A percentile compares a stretch with the other conserved stretches of the same genome.
phyloP scores from a whole-genome alignment of 2,329 filamentous ascomycete species.

The Nemania abortiva region DNA sequence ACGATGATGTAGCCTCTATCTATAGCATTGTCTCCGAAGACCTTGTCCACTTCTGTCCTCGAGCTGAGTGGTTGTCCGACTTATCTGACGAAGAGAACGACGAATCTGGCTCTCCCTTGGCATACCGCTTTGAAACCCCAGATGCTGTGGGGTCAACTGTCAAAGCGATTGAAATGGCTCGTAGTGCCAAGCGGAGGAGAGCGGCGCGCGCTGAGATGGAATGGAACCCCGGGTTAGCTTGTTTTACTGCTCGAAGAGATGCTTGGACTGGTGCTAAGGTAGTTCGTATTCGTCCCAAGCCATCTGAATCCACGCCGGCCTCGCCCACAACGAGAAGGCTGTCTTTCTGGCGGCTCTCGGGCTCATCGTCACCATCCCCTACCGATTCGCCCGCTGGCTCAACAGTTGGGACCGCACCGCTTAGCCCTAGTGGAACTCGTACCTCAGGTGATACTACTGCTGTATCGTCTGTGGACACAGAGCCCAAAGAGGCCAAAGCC shows the following conservation, averaged over 20 bases:
- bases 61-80: conserved; percentile 70
- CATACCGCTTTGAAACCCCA: conserved; percentile 65
- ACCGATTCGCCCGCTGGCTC: conserved; percentile 48
- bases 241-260: conserved; percentile 81
- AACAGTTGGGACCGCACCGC: conserved; percentile 37
- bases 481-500: conserved; percentile 54
- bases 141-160: conserved; percentile 60
- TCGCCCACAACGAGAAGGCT: conserved; percentile 61
- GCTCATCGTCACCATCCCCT: conserved; percentile 56
- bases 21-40: conserved; percentile 65
- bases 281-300: conserved; percentile 65
- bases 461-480: conserved; percentile 58
- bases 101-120: conserved; percentile 55
- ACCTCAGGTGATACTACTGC: conserved; percentile 53
- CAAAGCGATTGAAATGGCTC: conserved; percentile 59
- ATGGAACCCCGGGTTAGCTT: conserved; percentile 86
- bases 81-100: conserved; percentile 66
- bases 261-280: conserved; percentile 85
- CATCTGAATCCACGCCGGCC: conserved; percentile 48
- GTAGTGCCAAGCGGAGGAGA: conserved; percentile 67
- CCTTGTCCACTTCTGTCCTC: conserved; percentile 61
- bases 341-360: conserved; percentile 62
- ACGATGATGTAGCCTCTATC: conserved; percentile 55
- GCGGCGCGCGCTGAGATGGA: conserved; percentile 72
- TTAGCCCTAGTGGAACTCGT: conserved; percentile 49